Base-by-base conservation (phyloP, 2,329 filamentous ascomycete genomes). In the Pseudopithomyces chartarum region DNA sequence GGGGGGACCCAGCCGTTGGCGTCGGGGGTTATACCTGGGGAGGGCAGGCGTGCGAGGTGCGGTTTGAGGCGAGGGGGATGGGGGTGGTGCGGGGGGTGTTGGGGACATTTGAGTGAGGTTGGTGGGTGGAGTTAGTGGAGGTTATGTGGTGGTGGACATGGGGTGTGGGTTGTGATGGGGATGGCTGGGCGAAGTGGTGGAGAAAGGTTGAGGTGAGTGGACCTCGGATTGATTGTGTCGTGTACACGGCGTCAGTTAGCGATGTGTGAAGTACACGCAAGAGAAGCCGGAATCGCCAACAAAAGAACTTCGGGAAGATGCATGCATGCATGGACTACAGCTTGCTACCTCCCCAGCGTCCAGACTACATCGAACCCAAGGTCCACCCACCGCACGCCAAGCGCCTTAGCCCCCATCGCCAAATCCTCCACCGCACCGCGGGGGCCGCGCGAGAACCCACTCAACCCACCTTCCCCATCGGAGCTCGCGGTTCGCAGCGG, bases 1-100 rank as follows among this genome's bases (percentile, higher is more conserved):
- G 54, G 47, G 11, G 54, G 54, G 15, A 56, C 54, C 54, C 54
- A 56, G 13, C 54, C 54, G 48, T 56, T 56, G 32, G 20, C 33
- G 46, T 56, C 54, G 12, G 54, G 54, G 20, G n/a, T 40, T 17
- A 56, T 48, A 11, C 33, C 47, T 6, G 40, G 22, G 29, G 15
- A 48, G 48, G 42, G 33, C 54, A 56, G 44, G 6, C 15, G 3
- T 17, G 29, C 19, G 40, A 51, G 33, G 40, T n/a, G 32, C 32
- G 7, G 19, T 22, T 10, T 6, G 32, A 48, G 17, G 12, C 17
- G 17, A 26, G 46, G 8, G 33, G 45, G 20, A 3, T 7, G 23
- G 33, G 23, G 42, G 45, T n/a, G 20, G 26, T 29, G 26, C 5
- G 26, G 26, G 26, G 26, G 26, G 26, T 8, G 26, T 29, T 29